Evolutionary conservation across 2,329 filamentous ascomycete species (phyloP), one percentile per base, ranked within the genome.

Genomic region (Cryphonectria radicalis): DNA sequence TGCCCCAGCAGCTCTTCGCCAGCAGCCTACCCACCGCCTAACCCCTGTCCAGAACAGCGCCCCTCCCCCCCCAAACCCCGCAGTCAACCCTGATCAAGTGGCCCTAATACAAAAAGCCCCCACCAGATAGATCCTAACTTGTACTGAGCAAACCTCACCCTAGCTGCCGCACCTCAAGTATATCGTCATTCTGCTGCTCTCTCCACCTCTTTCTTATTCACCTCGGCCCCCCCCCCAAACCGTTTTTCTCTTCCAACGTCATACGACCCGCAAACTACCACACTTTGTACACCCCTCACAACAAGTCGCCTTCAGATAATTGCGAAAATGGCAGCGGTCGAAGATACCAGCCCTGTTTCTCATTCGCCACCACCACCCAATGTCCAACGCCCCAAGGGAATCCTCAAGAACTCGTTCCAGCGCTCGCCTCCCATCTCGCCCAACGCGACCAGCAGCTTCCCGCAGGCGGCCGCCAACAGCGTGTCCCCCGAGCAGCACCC

Each of bases 351-450:
- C 72, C 79, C 83, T 11, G 77, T 81, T 40, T 74, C 80, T 66
- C 84, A 85, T 73, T 81, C 81, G 68, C 84, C 85, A 74, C 81
- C 82, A 32, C 78, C 79, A 40, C 80, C 78, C 50, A 79, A 82
- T 73, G 77, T 76, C 67, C 82, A 83, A 75, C 81, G 84, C 63
- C 85, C 85, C 70, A 85, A 82, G 75, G 85, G 95, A 76, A 98
- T 98, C 77, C 89, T 98, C 76, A 98, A 98, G 84, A 97, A 97
- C 84, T 91, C 93, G 65, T 93, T 88, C 73, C 91, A 88, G 76
- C 85, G 87, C 72, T 88, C 89, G 42, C 87, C 90, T 28, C 85
- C 87, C 80, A 73, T 86, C 81, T 76, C 88, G 80, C 76, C 87
- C 77, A 77, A 85, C 60, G 73, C 74, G 37, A 64, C 62, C 72